A percentile compares a stretch with the other conserved stretches of the same genome.
These are phyloP conservation scores for Chalara sp. DNA, from an alignment of 2,329 filamentous ascomycete species.

Conservation along the genomic window DNA sequence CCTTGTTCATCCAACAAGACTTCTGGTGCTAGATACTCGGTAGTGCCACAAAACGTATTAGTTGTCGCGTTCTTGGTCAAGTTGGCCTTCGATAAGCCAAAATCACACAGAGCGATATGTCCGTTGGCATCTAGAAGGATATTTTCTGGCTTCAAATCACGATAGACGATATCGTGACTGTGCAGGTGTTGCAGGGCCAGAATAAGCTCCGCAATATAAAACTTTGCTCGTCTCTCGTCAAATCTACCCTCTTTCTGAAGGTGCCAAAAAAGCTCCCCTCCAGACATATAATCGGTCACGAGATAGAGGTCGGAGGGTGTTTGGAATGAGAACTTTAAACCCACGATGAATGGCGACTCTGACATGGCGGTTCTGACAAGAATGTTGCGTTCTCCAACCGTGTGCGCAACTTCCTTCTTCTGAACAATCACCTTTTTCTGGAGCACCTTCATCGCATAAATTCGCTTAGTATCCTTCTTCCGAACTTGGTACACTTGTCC, in stretches of 20 bases:
- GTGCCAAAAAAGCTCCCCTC: conserved; percentile 97
- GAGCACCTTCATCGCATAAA: conserved; percentile 98
- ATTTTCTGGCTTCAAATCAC: conserved; percentile 91
- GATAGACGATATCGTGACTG: conserved; percentile 95
- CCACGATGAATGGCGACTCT: conserved; percentile 95
- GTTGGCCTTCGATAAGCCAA: conserved; percentile 95
- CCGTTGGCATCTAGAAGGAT: conserved; percentile 95
- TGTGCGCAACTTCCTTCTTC: conserved; percentile 98
- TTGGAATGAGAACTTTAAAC: conserved; percentile 97
- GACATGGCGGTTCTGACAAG: conserved; percentile 92
- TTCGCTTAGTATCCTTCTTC: conserved; percentile 91
- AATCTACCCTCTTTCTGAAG: conserved; percentile 95
- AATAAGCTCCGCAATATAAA: conserved; percentile 97
- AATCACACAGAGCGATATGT: conserved; percentile 95
- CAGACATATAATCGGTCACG: conserved; percentile 99
- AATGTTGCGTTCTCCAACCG: conserved; percentile 94
- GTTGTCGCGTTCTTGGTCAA: conserved; percentile 95
- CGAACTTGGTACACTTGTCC: conserved; percentile 97
- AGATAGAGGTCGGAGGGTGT: conserved; percentile 93
- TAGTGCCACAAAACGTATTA: conserved; percentile 98
- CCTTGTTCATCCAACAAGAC: conserved; percentile 92
- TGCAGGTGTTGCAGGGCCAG: conserved; percentile 92
- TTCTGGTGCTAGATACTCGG: conserved; percentile 93
- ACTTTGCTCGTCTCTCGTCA: conserved; percentile 88
- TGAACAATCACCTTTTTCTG: conserved; percentile 99